Base-by-base conservation (phyloP, 768 basidiomycete species). In the Podaxis sp. region DNA sequence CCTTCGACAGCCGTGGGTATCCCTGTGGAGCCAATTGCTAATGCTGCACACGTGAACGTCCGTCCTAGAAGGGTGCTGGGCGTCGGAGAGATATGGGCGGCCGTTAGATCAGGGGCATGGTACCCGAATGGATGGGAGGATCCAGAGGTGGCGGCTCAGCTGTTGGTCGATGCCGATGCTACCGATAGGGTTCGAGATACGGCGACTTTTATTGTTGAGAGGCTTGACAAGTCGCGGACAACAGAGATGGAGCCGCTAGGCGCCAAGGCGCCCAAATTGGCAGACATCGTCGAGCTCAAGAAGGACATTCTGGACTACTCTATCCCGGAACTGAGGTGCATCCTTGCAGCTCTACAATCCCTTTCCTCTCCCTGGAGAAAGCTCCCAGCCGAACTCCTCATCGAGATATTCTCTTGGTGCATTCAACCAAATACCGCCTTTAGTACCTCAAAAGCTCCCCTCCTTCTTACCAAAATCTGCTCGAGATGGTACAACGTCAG, bases 351-450 rank as follows among this genome's bases (percentile, higher is more conserved):
- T 56, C 39, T 63, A 39, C 44, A 52, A 48, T 63, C 54, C 33
- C 61, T 63, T 49, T 63, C 61, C 36, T 63, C 61, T 3, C 61
- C 61, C 0, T 62, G 61, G 61, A 40, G 61, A 30, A 62, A 55
- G 46, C 61, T 62, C 17, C 61, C 61, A 6, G 26, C 52, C 2
- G 61, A 62, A 22, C 61, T 62, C 44, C 61, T 62, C 53, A 42
- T 36, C 22, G 61, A 62, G n/a, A 38, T 55, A 38, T 62, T 62
- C 22, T 26, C 42, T 48, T 55, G 53, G 53, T 62, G 61, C 11
- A 26, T 51, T 36, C 48, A 54, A 49, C 44, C 55, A n/a, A 55
- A 48, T 24, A 40, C 54, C 26, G 39, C 51, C 33, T 13, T 56
- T n/a, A 56, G 24, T 19, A 52, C 55, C 48, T 57, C 54, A 3